Base-by-base conservation (phyloP, 1,284 basidiomycete genomes). In the Inonotus obliquus region DNA sequence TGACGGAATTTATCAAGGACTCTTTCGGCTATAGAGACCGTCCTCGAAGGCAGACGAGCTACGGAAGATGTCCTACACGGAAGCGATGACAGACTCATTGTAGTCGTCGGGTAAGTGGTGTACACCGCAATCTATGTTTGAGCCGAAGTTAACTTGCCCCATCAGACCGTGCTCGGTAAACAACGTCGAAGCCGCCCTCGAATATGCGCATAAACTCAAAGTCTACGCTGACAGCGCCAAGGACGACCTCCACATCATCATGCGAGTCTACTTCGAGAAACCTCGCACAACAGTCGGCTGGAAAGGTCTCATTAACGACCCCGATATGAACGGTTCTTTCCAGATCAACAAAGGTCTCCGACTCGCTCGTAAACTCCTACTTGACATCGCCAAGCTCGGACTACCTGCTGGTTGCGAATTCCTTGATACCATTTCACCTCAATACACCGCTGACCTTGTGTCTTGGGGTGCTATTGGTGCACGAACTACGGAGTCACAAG, bases 231-330 rank as follows among this genome's bases (percentile, higher is more conserved):
- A 94, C 48, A 72, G 76, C 19, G 87, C 91, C 37, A 86, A 86
- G 71, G 87, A 92, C 11, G 96, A 98, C 70, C 82, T 99, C 41
- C 84, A 91, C 74, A 98, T 99, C 71, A 82, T 98, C 69, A 98
- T 98, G 96, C 87, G 94, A 48, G 94, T 96, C 67, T 97, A 97
- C 79, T 97, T 96, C 72, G 94, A 96, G 71, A 96, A 96, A 77
- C 95, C 95, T 0, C 82, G 96, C 48, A 98, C 96, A 11, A 98
- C 96, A 0, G 90, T 98, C 58, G 96, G 96, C 19, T 98, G 96
- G 96, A 98, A 98, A 75, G 96, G 96, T 56, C 85, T 99, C 66
- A 98, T 99, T 78, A 99, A 98, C 72, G 91, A 94, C 71, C 93
- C 93, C 4, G 86, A 91, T 64, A 85, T 96, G 75, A 93, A 95